Evolutionary conservation across 305 asterid genomes (phyloP), one percentile per base, ranked within the genome.

Genomic region (Rubia peregrina): DNA sequence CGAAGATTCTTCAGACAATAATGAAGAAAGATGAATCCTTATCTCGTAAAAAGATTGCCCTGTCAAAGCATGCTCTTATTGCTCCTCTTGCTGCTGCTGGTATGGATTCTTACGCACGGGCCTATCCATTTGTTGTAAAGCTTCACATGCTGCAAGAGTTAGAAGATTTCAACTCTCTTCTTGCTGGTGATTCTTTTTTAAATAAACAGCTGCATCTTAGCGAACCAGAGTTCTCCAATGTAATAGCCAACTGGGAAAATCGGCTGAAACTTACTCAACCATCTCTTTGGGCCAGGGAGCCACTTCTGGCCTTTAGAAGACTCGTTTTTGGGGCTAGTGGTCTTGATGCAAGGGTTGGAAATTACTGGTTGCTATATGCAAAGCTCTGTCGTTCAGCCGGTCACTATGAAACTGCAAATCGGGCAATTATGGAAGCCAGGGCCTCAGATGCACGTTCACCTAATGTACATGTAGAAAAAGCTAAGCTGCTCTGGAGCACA

Each of bases 71-170:
- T 77, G 88, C 96, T 79, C 84, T 94, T 63, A 94, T 94, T 84
- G 99, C 97, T 85, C 99, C 99, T 76, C 90, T 94, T 74, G 98
- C 99, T 79, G 99, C 99, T 77, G 97, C 99, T 24, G 99, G 99
- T 76, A 91, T 91, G 99, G 99, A 94, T 86, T 94, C 99, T 71
- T 94, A 91, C 80, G 91, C 91, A 71, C 89, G 99, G 69, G 99
- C 97, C 44, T 91, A 94, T 75, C 99, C 99, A 43, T 94, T 88
- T 77, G 88, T 87, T 72, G 97, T 94, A 70, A 94, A 94, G 96
- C 96, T 94, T 79, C 97, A 94, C 81, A 77, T 91, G 90, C 96
- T 94, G 78, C 90, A 85, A 70, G 99, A 94, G 85, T 86, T 94
- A 24, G 99, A 91, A 84, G 99, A 91, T 82, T 91, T 91, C 82